Conservation (phyloP, 331 rosid genomes). For the Prunus yedoensis region DNA sequence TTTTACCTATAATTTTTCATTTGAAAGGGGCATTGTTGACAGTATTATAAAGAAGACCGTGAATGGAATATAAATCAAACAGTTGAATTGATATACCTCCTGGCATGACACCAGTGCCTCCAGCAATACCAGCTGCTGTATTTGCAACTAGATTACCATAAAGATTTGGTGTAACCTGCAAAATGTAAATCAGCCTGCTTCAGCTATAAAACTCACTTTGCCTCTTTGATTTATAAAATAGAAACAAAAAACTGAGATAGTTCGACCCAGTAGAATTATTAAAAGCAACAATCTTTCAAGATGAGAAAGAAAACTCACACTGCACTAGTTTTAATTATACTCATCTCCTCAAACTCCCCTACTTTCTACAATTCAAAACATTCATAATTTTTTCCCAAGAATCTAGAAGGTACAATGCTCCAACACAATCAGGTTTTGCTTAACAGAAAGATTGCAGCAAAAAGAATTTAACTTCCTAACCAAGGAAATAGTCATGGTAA, state of each 20-base stretch:
- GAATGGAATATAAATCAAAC: background rate
- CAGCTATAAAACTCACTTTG: slow-evolving; percentile 16
- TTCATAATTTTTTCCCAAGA: background rate
- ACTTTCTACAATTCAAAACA: background rate
- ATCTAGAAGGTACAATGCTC: background rate
- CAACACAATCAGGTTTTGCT: background rate
- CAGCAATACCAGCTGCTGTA: slow-evolving; percentile 88
- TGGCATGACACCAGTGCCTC: slow-evolving; percentile 92
- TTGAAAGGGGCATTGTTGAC: background rate
- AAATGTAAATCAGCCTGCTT: slow-evolving; percentile 17
- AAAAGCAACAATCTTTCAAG: background rate
- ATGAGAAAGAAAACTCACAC: background rate
- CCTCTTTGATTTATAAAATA: background rate
- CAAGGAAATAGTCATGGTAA: background rate
- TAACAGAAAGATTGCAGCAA: background rate
- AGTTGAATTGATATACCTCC: slow-evolving; percentile 53
- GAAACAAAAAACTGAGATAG: background rate
- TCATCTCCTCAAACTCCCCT: background rate
- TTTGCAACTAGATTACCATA: slow-evolving; percentile 90
- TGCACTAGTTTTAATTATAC: background rate
- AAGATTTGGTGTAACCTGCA: slow-evolving; percentile 88
- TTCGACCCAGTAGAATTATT: background rate
- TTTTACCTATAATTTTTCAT: background rate
- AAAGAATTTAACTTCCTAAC: too few species aligned
- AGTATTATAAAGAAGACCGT: background rate